Conservation (phyloP, 805 yeast genomes). For the Huiozyma naganishii region DNA sequence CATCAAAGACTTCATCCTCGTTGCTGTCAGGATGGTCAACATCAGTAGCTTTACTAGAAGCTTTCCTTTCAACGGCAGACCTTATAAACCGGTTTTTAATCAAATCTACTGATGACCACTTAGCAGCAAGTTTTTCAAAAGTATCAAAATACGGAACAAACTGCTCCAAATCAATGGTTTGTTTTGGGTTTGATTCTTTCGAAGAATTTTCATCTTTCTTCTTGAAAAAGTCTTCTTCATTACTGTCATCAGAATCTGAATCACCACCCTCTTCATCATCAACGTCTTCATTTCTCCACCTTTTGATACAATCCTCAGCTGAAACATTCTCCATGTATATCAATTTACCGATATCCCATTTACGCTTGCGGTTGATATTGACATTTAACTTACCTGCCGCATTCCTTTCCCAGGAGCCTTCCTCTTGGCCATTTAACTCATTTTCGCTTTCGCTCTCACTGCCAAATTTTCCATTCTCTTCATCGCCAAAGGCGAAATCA, state of each 20-base stretch:
- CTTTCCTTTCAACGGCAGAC: constrained; percentile 6
- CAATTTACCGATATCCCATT: constrained; percentile 74
- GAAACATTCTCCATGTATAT: constrained; percentile 69
- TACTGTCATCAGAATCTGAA: constrained; percentile 28
- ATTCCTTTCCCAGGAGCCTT: constrained; percentile 26
- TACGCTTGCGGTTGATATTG: constrained; percentile 34
- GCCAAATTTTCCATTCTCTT: constrained; percentile 30
- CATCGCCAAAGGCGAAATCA: constrained; percentile 35
- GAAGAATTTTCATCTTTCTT: constrained; percentile 32
- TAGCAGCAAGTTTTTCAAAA: constrained; percentile 20
- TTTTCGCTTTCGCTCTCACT: constrained; percentile 46
- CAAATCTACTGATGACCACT: constrained; percentile 21
- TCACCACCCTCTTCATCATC: constrained; percentile 36
- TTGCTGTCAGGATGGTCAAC: constrained; percentile 29
- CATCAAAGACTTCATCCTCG: constrained; percentile 44
- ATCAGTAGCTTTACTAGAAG: constrained; percentile 6
- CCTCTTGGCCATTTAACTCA: constrained; percentile 29
- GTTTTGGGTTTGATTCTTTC: background rate
- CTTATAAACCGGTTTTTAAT: constrained; percentile 27
- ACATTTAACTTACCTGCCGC: constrained; percentile 56
- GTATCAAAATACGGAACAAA: constrained; percentile 28
- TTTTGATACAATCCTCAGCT: constrained; percentile 57
- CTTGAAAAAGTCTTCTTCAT: constrained; percentile 43
- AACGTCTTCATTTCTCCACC: constrained; percentile 54
- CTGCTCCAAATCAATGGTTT: constrained; percentile 23